Evolutionary conservation across 2,329 filamentous ascomycete genomes (phyloP), one percentile per base, ranked within the genome.

Genomic region (Dothideomycetes sp.): DNA sequence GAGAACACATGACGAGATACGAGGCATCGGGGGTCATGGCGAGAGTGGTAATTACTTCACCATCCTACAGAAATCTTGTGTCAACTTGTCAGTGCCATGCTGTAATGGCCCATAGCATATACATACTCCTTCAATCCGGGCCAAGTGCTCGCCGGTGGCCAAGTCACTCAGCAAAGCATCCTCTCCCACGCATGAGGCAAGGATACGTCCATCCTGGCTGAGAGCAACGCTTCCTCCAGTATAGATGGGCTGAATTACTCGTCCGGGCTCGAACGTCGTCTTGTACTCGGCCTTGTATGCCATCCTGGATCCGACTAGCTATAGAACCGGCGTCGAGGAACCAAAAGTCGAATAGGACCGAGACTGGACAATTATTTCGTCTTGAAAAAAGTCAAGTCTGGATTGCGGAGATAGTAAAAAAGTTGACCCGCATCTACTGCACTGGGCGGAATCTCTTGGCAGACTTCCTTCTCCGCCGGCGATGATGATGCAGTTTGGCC

Each of bases 181-280:
- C 60, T 98, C 91, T 24, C 84, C 87, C n/a, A 96, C 67, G 24
- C 84, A 87, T 17, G 87, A 87, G 30, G 87, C 89, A 41, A 98
- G 72, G 48, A 96, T 76, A 53, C 77, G 76, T 37, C 87, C 87
- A 64, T 78, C 77, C 60, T 80, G 76, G 68, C 89, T 86, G 46
- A 96, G 74, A 20, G 85, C 79, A 45, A 94, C 79, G 49, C 84
- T 82, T 30, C 91, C 91, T 41, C 91, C 91, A 2, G 89, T 94
- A 58, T 91, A 95, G 35, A 96, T 89, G 15, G 91, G 91, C 53
- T 87, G 84, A 42, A 98, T 83, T 33, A 86, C 84, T 55, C 82
- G 78, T 49, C 74, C 74, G 44, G 82, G 76, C 56, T 93, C 84
- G 61, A 95, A 98, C 3, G 89, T 94, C 44, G 87, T 95, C 70